phyloP scores from a whole-genome alignment of 1,284 basidiomycete genomes.

The Papiliotrema nemorosa region DNA sequence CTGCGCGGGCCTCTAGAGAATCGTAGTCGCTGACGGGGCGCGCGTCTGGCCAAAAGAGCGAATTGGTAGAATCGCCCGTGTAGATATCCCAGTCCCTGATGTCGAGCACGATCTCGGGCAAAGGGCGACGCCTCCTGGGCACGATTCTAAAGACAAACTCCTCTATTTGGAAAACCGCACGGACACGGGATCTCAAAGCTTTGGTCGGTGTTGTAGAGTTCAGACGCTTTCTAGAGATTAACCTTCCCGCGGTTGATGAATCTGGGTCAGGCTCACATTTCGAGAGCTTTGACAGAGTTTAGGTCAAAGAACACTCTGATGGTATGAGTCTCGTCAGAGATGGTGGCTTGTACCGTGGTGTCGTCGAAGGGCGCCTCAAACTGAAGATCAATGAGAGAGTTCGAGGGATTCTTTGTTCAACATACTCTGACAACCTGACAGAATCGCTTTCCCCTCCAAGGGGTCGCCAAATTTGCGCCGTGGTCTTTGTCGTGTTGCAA shows the following conservation, averaged over 20 bases:
- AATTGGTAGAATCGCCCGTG: constrained; percentile 21
- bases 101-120: constrained; percentile 23
- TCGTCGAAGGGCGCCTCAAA: constrained; percentile 14
- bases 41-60: constrained; percentile 13
- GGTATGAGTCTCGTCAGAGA: constrained; percentile 27
- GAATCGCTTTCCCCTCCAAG: constrained; percentile 7
- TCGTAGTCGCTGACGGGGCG: neutral
- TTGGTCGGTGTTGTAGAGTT: constrained; percentile 13
- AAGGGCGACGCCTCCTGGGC: neutral
- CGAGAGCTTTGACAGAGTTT: constrained; percentile 23
- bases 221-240: neutral
- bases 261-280: constrained; percentile 22
- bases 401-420: neutral
- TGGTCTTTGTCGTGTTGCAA: constrained; percentile 25
- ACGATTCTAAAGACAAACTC: constrained; percentile 15
- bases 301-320: constrained; percentile 26
- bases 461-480: constrained; percentile 22
- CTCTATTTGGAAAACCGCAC: constrained; percentile 20
- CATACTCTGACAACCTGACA: constrained; percentile 30
- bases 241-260: neutral
- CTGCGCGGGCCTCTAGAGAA: constrained; percentile 12
- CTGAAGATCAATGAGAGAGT: neutral
- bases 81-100: constrained; percentile 25
- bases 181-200: constrained; percentile 22
- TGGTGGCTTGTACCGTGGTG: constrained; percentile 11